These are phyloP conservation scores for Lepiota subincarnata DNA, from an alignment of 768 basidiomycete genomes.

Conservation along the genomic window DNA sequence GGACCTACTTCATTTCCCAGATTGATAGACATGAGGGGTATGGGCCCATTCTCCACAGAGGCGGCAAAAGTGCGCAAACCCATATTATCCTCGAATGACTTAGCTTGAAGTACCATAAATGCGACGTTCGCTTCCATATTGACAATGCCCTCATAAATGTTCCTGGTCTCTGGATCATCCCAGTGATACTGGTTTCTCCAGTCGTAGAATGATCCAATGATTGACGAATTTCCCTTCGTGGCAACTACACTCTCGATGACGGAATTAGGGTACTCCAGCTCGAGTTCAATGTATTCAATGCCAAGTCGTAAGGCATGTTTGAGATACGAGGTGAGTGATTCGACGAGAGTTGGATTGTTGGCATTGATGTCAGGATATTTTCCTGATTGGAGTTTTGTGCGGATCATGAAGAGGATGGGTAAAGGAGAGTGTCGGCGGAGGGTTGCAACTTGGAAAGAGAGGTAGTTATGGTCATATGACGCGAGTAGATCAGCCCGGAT, in stretches of 20 bases:
- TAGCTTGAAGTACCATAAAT: slow-evolving; percentile 69
- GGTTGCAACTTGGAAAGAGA: slow-evolving; percentile 60
- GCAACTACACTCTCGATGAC: slow-evolving; percentile 42
- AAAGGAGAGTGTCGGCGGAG: slow-evolving; percentile 58
- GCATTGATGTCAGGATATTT: slow-evolving; percentile 53
- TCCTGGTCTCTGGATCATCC: slow-evolving; percentile 47
- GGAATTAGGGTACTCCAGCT: slow-evolving; percentile 53
- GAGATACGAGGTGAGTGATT: slow-evolving; percentile 45
- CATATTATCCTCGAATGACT: slow-evolving; percentile 56
- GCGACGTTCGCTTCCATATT: slow-evolving; percentile 60
- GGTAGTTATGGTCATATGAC: slow-evolving; percentile 40
- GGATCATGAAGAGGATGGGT: slow-evolving; percentile 73
- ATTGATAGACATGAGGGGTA: slow-evolving; percentile 74
- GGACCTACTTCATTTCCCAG: slow-evolving; percentile 46
- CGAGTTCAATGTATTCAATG: slow-evolving; percentile 75
- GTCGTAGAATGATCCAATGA: slow-evolving; percentile 78
- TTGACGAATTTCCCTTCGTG: slow-evolving; percentile 53
- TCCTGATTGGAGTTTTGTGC: slow-evolving; percentile 71
- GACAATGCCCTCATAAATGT: slow-evolving; percentile 47
- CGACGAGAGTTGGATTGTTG: slow-evolving; percentile 49
- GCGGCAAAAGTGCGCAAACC: slow-evolving; percentile 53
- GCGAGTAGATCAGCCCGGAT: slow-evolving; percentile 70
- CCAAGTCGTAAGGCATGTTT: slow-evolving; percentile 55
- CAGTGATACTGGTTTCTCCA: slow-evolving; percentile 62
- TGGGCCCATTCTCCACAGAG: slow-evolving; percentile 32